A percentile compares a stretch with the other conserved stretches of the same genome.
Conservation (phyloP, 2,329 filamentous ascomycete species). For the Dactylonectria macrodidyma region DNA sequence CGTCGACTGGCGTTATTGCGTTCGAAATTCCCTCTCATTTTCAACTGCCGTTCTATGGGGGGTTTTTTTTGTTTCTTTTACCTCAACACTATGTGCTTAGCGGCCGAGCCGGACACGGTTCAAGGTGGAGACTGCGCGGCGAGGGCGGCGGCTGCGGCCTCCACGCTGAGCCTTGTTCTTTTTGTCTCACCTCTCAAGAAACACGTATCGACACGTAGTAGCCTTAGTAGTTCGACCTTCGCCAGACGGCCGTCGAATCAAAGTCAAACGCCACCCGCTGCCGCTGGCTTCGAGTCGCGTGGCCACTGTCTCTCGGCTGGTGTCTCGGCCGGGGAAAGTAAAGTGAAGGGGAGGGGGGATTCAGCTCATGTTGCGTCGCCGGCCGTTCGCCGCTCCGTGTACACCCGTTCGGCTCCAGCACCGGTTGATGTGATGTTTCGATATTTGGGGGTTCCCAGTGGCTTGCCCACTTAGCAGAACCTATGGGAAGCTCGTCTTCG, state of each 20-base stretch:
- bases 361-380: slow-evolving; percentile 3
- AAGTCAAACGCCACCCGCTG: background rate
- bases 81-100: slow-evolving; percentile 4
- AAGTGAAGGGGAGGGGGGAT: background rate
- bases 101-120: background rate
- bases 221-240: background rate
- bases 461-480: background rate
- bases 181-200: background rate
- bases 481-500: background rate
- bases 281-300: background rate
- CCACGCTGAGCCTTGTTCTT: too few relatives aligned
- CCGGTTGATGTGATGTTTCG: background rate
- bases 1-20: background rate
- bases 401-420: slow-evolving; percentile 4
- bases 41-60: background rate
- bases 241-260: background rate
- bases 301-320: background rate
- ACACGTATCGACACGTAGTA: background rate
- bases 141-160: background rate
- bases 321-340: slow-evolving; percentile 10
- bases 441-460: slow-evolving; percentile 2
- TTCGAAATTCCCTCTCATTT: background rate
- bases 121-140: background rate
- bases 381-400: slow-evolving; percentile 23
- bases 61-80: background rate